A percentile compares a stretch with the other conserved stretches of the same genome.
Evolutionary conservation across 441 rosid species (phyloP).

Genomic region (Populus trichocarpa): DNA sequence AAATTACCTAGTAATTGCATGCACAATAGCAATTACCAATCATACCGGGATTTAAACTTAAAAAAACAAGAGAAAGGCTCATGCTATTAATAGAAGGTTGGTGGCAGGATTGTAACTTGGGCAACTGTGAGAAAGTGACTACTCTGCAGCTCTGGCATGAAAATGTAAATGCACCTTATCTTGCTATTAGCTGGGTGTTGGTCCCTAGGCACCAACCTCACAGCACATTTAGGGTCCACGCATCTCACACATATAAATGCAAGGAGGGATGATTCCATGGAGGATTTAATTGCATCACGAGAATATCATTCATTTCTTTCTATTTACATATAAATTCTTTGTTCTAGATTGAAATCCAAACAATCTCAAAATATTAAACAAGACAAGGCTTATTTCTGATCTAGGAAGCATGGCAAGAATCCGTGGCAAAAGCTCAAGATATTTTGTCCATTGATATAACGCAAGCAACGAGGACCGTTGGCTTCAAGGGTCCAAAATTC

Average conservation of each 20-base stretch:
- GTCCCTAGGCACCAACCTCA: conserved; percentile 10
- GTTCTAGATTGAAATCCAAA: background rate
- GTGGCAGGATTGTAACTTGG: background rate
- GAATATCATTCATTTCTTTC: background rate
- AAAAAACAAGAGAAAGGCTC: background rate
- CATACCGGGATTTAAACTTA: too few relatives aligned
- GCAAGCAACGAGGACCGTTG: conserved; percentile 3
- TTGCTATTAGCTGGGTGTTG: conserved; percentile 2
- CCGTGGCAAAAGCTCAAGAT: background rate
- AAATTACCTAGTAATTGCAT: background rate
- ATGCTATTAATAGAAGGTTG: background rate
- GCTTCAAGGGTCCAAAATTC: conserved; percentile 21
- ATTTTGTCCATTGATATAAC: too few relatives aligned
- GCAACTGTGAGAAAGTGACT: conserved; percentile 33
- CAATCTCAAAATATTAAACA: background rate
- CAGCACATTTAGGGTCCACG: conserved; percentile 26
- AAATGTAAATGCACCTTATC: conserved; percentile 23
- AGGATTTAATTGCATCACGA: background rate
- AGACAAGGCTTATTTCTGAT: background rate
- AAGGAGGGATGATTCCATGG: background rate
- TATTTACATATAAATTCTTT: background rate
- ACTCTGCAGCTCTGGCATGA: conserved; percentile 12
- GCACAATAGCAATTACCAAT: background rate
- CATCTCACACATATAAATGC: conserved; percentile 21
- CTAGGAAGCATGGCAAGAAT: background rate